Percentiles rank a stretch among this genome's conserved stretches.
Evolutionary conservation across 140 eudicot species (phyloP).

Genomic region (Senecio squalidus): DNA sequence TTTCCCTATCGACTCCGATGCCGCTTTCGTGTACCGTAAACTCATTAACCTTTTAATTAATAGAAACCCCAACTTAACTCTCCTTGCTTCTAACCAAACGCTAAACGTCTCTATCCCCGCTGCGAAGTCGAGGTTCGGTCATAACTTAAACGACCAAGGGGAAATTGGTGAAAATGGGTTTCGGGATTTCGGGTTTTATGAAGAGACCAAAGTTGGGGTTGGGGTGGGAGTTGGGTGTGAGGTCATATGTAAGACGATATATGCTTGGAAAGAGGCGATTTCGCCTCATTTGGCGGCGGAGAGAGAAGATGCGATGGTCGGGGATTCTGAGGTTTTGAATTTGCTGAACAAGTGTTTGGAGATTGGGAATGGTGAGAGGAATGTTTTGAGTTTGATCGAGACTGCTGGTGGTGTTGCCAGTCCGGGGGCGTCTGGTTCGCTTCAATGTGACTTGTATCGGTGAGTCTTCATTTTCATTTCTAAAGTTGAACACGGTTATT

Average conservation of each 20-base stretch:
- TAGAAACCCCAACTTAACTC: slow-evolving; percentile 22
- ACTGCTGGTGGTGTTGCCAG: slow-evolving; percentile 99
- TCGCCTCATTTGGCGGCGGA: slow-evolving; percentile 94
- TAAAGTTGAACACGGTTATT: too few relatives aligned
- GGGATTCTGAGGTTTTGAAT: slow-evolving; percentile 50
- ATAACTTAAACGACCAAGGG: neutral
- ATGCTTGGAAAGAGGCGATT: slow-evolving; percentile 86
- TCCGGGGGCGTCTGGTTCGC: slow-evolving; percentile 94
- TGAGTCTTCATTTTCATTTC: too few relatives aligned
- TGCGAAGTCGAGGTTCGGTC: neutral
- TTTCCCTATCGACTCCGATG: slow-evolving; percentile 75
- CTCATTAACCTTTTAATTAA: slow-evolving; percentile 37
- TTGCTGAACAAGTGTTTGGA: slow-evolving; percentile 59
- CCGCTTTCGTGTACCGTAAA: slow-evolving; percentile 56
- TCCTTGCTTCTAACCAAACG: slow-evolving; percentile 57
- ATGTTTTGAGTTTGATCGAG: slow-evolving; percentile 62
- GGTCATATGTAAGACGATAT: slow-evolving; percentile 78
- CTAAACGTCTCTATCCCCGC: slow-evolving; percentile 48
- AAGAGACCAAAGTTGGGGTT: slow-evolving; percentile 49
- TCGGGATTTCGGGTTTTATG: slow-evolving; percentile 38
- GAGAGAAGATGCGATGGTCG: slow-evolving; percentile 62
- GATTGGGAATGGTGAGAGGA: slow-evolving; percentile 10
- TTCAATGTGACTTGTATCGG: slow-evolving; percentile 93
- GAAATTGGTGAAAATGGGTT: slow-evolving; percentile 19
- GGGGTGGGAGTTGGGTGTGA: slow-evolving; percentile 29